phyloP scores from a whole-genome alignment of 768 basidiomycete genomes.

The Tricholomella constricta region DNA sequence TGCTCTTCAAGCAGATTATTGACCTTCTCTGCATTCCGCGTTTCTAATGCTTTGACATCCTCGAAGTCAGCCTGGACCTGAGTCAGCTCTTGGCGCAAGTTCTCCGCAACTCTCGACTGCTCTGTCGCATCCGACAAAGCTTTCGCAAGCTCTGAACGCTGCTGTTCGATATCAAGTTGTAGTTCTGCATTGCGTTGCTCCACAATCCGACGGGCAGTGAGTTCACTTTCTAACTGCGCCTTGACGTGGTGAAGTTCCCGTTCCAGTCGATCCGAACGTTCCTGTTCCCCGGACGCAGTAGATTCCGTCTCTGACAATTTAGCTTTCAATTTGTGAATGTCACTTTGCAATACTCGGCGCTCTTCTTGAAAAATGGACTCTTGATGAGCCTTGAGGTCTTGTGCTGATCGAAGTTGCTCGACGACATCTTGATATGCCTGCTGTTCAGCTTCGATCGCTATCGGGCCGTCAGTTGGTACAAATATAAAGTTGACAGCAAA shows the following conservation, averaged over 20 bases:
- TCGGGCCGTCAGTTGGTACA: constrained; percentile 9
- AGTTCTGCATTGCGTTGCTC: constrained; percentile 67
- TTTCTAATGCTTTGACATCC: constrained; percentile 68
- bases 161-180: constrained; percentile 53
- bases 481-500: background rate
- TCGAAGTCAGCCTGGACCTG: constrained; percentile 65
- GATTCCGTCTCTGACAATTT: constrained; percentile 43
- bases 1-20: constrained; percentile 74
- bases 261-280: constrained; percentile 58
- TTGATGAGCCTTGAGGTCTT: constrained; percentile 57
- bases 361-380: constrained; percentile 63
- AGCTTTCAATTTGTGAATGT: constrained; percentile 55
- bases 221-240: constrained; percentile 65
- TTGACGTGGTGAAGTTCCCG: constrained; percentile 64
- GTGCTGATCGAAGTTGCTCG: constrained; percentile 62
- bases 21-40: constrained; percentile 62
- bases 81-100: constrained; percentile 60
- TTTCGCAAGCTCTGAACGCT: constrained; percentile 51
- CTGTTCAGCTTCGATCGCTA: constrained; percentile 76
- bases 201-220: constrained; percentile 57
- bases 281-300: constrained; percentile 44
- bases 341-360: constrained; percentile 52
- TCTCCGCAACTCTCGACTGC: constrained; percentile 60
- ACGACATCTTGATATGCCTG: constrained; percentile 72
- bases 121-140: constrained; percentile 72